Evolutionary conservation across 1,139 yeast genomes (phyloP).

Genomic region (Geotrichum phurueaensis): DNA sequence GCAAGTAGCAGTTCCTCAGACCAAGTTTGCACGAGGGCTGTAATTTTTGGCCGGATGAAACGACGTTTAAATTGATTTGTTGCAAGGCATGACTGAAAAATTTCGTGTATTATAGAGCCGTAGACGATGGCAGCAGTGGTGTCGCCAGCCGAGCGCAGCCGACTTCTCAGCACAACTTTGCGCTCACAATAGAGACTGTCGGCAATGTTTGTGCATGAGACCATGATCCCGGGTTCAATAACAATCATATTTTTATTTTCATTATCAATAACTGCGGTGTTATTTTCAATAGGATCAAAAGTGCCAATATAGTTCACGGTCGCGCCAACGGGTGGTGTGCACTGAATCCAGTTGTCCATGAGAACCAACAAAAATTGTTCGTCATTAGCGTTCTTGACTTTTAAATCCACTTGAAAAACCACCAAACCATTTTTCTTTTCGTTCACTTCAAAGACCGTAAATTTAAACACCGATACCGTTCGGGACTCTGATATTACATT

Average conservation of each 20-base stretch:
- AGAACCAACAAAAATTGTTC: conserved; percentile 16
- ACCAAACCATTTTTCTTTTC: background rate
- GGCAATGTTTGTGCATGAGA: conserved; percentile 79
- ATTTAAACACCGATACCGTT: background rate
- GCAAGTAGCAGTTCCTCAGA: conserved; percentile 54
- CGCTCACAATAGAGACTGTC: conserved; percentile 70
- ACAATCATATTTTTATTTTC: conserved; percentile 50
- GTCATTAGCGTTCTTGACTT: background rate
- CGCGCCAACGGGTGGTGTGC: conserved; percentile 29
- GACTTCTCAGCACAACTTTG: conserved; percentile 54
- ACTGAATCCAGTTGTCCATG: conserved; percentile 28
- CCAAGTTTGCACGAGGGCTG: conserved; percentile 37
- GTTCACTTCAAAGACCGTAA: background rate
- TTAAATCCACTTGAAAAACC: background rate
- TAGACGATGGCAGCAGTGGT: conserved; percentile 54
- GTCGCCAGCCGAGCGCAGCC: conserved; percentile 51
- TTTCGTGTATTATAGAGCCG: conserved; percentile 74
- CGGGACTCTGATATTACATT: background rate
- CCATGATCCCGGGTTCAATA: conserved; percentile 77
- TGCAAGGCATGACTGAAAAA: conserved; percentile 64
- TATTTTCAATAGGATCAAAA: conserved; percentile 18
- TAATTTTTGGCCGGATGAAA: conserved; percentile 44
- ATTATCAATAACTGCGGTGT: conserved; percentile 44
- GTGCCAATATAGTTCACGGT: conserved; percentile 36
- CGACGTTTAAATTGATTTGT: conserved; percentile 40